Percentiles rank a stretch among this genome's conserved stretches.
Conservation (phyloP, 2,329 filamentous ascomycete genomes). For the Fusarium setosum region DNA sequence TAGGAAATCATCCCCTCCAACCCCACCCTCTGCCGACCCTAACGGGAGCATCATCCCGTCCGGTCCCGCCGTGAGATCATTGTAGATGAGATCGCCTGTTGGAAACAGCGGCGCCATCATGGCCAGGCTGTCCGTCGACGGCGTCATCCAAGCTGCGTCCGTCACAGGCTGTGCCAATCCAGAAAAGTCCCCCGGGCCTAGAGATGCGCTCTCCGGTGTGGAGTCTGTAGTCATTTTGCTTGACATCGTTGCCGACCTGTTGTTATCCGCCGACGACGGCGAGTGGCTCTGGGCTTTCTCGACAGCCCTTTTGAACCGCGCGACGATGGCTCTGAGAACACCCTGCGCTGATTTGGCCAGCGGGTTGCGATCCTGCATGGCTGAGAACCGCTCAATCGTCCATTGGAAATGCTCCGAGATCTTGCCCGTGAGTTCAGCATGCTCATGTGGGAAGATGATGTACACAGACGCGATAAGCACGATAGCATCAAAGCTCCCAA, state of each 20-base stretch:
- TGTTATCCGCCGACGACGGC: slow-evolving; percentile 12
- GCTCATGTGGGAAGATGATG: slow-evolving; percentile 69
- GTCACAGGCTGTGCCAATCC: slow-evolving; percentile 7
- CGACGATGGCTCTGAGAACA: slow-evolving; percentile 65
- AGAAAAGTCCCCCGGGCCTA: slow-evolving; percentile 8
- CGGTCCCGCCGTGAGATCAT: slow-evolving; percentile 62
- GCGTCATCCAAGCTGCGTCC: slow-evolving; percentile 52
- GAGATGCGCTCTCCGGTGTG: slow-evolving; percentile 26
- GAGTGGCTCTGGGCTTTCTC: slow-evolving; percentile 41
- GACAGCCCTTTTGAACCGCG: slow-evolving; percentile 64
- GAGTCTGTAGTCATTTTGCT: slow-evolving; percentile 15
- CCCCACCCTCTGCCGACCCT: slow-evolving; percentile 8
- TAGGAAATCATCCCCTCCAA: slow-evolving; percentile 24
- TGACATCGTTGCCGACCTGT: not conserved
- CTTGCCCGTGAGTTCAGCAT: slow-evolving; percentile 58
- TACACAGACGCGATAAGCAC: slow-evolving; percentile 70
- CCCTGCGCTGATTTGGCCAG: slow-evolving; percentile 65
- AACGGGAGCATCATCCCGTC: slow-evolving; percentile 41
- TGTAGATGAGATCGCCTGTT: slow-evolving; percentile 67
- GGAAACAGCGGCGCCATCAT: slow-evolving; percentile 67
- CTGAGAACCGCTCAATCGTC: slow-evolving; percentile 68
- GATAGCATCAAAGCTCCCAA: slow-evolving; percentile 72
- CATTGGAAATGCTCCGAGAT: slow-evolving; percentile 68
- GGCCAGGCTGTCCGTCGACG: slow-evolving; percentile 60
- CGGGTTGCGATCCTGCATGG: slow-evolving; percentile 64